A percentile compares a stretch with the other conserved stretches of the same genome.
Conservation (phyloP, 306 rosid species). For the Begonia fuchsioides region DNA sequence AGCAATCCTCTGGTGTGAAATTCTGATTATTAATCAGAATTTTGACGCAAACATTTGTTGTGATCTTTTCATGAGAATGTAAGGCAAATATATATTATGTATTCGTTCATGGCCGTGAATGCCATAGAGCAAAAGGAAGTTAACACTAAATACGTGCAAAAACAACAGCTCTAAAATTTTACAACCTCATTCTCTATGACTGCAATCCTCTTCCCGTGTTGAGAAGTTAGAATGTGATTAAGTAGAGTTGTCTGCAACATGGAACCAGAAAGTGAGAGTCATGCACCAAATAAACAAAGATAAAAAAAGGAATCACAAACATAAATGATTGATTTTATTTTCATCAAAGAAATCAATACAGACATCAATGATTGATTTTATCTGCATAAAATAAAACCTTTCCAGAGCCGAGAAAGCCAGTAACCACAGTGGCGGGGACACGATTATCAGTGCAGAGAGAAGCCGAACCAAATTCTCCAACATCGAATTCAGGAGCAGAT, state of each 20-base stretch:
- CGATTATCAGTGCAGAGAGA: conserved; percentile 35
- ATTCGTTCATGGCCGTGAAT: no score
- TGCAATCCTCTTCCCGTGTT: conserved; percentile 87
- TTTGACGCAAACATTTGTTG: no score
- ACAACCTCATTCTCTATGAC: conserved; percentile 87
- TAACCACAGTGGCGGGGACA: conserved; percentile 70
- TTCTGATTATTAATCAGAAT: no score
- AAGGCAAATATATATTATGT: no score
- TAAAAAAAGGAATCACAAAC: background rate
- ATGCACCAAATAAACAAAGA: background rate
- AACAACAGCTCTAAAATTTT: background rate
- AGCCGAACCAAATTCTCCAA: conserved; percentile 12
- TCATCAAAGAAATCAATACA: no score
- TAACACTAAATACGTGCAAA: background rate
- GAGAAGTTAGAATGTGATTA: conserved; percentile 75
- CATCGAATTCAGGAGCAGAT: conserved; percentile 19
- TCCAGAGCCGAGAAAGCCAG: conserved; percentile 94
- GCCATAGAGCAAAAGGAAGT: background rate
- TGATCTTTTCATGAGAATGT: no score
- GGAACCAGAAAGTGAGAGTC: background rate
- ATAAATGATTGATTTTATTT: background rate
- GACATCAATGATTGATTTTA: background rate
- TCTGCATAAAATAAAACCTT: conserved; percentile 26
- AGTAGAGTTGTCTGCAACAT: conserved; percentile 68
- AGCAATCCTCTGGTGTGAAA: no score